A percentile compares a stretch with the other conserved stretches of the same genome.
Conservation (phyloP, 768 basidiomycete species). For the Pleurotus ostreatus region DNA sequence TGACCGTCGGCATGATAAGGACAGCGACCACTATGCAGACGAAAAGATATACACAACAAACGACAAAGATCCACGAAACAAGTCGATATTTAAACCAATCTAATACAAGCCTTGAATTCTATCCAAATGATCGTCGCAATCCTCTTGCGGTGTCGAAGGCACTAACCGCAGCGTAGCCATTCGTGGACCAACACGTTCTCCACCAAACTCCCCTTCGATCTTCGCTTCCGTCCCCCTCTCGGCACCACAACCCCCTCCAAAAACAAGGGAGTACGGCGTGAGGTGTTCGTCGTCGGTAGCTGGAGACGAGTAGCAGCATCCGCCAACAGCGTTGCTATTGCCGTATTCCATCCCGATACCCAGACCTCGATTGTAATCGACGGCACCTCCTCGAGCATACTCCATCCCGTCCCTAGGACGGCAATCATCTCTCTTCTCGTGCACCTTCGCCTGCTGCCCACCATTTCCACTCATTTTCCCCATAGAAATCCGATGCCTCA, state of each 20-base stretch:
- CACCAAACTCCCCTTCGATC: neutral
- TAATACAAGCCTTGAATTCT: no score
- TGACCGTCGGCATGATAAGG: no score
- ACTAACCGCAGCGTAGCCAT: neutral
- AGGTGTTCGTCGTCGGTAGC: neutral
- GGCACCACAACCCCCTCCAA: neutral
- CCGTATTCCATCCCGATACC: neutral
- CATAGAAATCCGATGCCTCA: slow-evolving; percentile 7
- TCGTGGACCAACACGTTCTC: neutral
- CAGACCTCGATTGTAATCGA: neutral
- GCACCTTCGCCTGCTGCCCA: neutral
- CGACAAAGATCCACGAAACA: no score
- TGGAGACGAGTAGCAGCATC: neutral
- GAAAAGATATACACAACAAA: no score
- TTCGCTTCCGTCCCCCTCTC: neutral
- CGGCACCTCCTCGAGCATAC: no score
- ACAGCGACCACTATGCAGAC: no score
- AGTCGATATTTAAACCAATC: no score
- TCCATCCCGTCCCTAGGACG: neutral
- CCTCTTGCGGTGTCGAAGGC: neutral
- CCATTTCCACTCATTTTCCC: neutral
- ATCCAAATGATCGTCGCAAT: slow-evolving; percentile 8
- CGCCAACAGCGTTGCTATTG: neutral
- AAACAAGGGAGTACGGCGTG: neutral
- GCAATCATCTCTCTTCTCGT: neutral